Evolutionary conservation across 2,329 filamentous ascomycete species (phyloP).

Genomic region (Fusarium protoensiforme): DNA sequence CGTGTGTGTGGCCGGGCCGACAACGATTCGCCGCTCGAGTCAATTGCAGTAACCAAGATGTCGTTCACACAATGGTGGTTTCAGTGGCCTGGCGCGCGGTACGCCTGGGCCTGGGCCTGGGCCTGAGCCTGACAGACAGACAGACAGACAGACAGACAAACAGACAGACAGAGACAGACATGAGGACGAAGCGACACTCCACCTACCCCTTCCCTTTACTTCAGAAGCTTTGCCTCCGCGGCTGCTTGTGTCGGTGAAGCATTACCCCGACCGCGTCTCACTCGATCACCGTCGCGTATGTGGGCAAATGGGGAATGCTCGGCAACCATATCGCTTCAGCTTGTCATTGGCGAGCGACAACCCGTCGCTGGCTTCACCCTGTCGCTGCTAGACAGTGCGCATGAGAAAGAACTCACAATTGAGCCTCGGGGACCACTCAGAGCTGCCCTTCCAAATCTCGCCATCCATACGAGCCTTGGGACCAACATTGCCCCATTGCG

Average conservation of each 20-base stretch:
- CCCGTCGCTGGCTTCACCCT: neutral
- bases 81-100: conserved; percentile 14
- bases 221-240: conserved; percentile 13
- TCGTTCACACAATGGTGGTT: conserved; percentile 31
- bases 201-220: conserved; percentile 10
- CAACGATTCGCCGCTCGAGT: conserved; percentile 6
- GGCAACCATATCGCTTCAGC: neutral
- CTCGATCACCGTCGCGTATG: conserved; percentile 4
- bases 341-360: conserved; percentile 20
- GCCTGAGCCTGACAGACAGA: neutral
- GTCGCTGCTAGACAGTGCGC: neutral
- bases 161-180: neutral
- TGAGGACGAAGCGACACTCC: conserved; percentile 20
- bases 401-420: conserved; percentile 27
- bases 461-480: conserved; percentile 18
- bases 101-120: neutral
- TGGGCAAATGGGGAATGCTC: conserved; percentile 16
- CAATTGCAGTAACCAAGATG: conserved; percentile 9
- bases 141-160: neutral
- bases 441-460: neutral
- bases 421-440: conserved; percentile 16
- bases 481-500: conserved; percentile 22
- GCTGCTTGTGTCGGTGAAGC: conserved; percentile 4
- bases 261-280: conserved; percentile 10
- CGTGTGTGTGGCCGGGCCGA: conserved; percentile 19